Percentiles rank a stretch among this genome's conserved stretches.
These are phyloP conservation scores for Myriangium duriaei DNA, from an alignment of 2,329 filamentous ascomycete species.

Conservation along the genomic window DNA sequence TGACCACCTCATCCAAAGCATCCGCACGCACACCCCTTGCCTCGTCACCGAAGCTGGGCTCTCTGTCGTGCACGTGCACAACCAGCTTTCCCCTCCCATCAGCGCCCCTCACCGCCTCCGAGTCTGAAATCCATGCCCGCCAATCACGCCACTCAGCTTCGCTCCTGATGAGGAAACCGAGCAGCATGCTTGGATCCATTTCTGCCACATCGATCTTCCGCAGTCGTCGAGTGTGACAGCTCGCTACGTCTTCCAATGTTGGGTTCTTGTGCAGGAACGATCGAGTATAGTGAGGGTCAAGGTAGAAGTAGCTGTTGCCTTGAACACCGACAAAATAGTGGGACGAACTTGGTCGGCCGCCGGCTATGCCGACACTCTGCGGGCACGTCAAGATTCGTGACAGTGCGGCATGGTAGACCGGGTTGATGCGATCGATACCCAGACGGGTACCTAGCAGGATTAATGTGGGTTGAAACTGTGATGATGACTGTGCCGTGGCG, in stretches of 20 bases:
- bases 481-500: slow-evolving; percentile 57
- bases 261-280: slow-evolving; percentile 51
- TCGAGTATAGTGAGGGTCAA: slow-evolving; percentile 84
- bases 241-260: slow-evolving; percentile 59
- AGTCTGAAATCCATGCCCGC: slow-evolving; percentile 59
- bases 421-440: slow-evolving; percentile 87
- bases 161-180: slow-evolving; percentile 77
- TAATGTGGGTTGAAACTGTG: slow-evolving; percentile 69
- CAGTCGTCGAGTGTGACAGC: slow-evolving; percentile 77
- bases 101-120: slow-evolving; percentile 12
- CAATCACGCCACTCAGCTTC: slow-evolving; percentile 76
- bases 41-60: slow-evolving; percentile 36
- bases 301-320: slow-evolving; percentile 76
- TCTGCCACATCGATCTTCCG: slow-evolving; percentile 73
- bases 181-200: slow-evolving; percentile 97
- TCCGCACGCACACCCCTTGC: slow-evolving; percentile 46
- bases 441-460: slow-evolving; percentile 80
- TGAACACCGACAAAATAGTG: slow-evolving; percentile 64
- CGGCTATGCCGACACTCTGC: slow-evolving; percentile 92
- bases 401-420: slow-evolving; percentile 90
- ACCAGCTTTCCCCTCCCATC: slow-evolving; percentile 63
- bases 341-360: slow-evolving; percentile 82
- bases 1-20: slow-evolving; percentile 82
- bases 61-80: slow-evolving; percentile 66
- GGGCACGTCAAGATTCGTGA: slow-evolving; percentile 72